Conservation (phyloP, 1,139 yeast species). For the Chernovozyma aurita region DNA sequence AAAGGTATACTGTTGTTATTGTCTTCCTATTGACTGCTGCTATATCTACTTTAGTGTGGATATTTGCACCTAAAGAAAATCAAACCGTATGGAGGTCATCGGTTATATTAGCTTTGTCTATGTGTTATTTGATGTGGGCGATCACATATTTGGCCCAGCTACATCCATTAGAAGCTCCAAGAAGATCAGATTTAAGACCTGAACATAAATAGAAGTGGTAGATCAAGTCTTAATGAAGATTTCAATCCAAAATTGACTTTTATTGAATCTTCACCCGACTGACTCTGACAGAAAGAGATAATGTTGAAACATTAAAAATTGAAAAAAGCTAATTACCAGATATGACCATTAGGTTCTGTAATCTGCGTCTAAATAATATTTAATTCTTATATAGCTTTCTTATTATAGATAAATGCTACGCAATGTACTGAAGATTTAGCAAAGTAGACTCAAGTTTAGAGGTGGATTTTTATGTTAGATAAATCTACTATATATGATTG, state of each 20-base stretch:
- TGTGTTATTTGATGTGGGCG: constrained; percentile 96
- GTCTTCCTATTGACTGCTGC: constrained; percentile 60
- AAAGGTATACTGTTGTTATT: constrained; percentile 71
- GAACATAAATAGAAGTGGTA: constrained; percentile 42
- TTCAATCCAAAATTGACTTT: not conserved
- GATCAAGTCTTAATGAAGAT: too few species aligned
- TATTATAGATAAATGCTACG: too few species aligned
- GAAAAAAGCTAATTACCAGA: not conserved
- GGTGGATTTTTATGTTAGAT: too few species aligned
- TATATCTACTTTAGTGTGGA: constrained; percentile 60
- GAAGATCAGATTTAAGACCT: constrained; percentile 77
- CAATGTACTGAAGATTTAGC: too few species aligned
- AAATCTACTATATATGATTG: too few species aligned
- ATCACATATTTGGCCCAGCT: constrained; percentile 76
- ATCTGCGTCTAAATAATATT: too few species aligned
- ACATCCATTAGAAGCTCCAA: constrained; percentile 79
- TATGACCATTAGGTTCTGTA: too few species aligned
- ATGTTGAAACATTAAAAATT: not conserved
- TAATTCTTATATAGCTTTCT: too few species aligned
- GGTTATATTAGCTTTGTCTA: constrained; percentile 70
- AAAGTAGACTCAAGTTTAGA: too few species aligned
- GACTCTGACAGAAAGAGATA: not conserved
- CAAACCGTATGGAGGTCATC: constrained; percentile 87
- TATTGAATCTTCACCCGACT: not conserved
- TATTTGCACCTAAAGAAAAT: constrained; percentile 56